Evolutionary conservation across 169 alveolate genomes (phyloP).

Genomic region (Plasmodium vivax): DNA sequence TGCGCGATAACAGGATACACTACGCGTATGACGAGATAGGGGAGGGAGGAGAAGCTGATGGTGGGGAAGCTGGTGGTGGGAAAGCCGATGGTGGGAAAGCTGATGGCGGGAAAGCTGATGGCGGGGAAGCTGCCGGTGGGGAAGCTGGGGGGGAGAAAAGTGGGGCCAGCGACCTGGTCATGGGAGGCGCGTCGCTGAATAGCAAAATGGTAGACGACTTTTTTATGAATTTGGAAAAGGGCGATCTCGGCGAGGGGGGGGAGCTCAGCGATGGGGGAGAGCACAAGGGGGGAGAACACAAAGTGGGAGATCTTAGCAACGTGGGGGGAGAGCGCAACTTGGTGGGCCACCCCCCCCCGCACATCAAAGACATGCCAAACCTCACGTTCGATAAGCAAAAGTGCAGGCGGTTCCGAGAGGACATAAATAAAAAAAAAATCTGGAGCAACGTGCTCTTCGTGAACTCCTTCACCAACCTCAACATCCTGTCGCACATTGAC

Average conservation of each 20-base stretch:
- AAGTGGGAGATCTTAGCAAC: too few species aligned
- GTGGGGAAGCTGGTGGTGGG: too few species aligned
- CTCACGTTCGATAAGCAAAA: neutral
- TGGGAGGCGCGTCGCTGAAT: neutral
- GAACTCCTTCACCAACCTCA: slow-evolving; percentile 31
- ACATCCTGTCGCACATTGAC: slow-evolving; percentile 51
- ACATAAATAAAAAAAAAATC: slow-evolving; percentile 51
- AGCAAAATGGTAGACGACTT: slow-evolving; percentile 35
- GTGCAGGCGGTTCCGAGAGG: slow-evolving; percentile 5
- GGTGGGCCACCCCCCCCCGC: neutral
- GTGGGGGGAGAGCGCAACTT: too few species aligned
- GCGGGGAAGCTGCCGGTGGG: too few species aligned
- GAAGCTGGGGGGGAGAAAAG: neutral
- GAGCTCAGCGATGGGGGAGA: neutral
- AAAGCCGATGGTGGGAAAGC: too few species aligned
- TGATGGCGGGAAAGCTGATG: too few species aligned
- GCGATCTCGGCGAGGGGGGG: neutral
- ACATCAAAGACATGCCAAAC: slow-evolving; percentile 6
- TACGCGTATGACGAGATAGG: slow-evolving; percentile 67
- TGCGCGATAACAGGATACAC: slow-evolving; percentile 59
- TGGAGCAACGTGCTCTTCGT: slow-evolving; percentile 42
- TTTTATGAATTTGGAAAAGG: slow-evolving; percentile 19
- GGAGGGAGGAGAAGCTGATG: neutral
- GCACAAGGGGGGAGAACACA: too few species aligned
- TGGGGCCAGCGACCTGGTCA: neutral